A percentile compares a stretch with the other conserved stretches of the same genome.
These are phyloP conservation scores for Petunia hybrid DNA, from an alignment of 305 asterid genomes.

Conservation along the genomic window DNA sequence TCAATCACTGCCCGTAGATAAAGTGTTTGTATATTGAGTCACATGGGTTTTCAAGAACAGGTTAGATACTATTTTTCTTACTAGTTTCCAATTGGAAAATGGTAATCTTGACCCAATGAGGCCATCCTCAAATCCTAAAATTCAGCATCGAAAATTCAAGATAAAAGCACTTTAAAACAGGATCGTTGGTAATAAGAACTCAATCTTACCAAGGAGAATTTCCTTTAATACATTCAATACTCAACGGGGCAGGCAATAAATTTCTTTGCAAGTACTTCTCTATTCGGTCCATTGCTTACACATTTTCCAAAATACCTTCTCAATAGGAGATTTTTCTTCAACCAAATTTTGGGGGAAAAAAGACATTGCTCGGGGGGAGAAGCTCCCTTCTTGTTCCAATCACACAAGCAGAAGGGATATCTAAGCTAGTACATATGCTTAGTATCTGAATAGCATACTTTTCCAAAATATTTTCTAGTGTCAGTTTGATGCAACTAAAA, in stretches of 20 bases:
- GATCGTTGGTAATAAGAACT: background rate
- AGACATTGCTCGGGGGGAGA: background rate
- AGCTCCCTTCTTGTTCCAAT: background rate
- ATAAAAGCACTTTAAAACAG: background rate
- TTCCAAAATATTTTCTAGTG: background rate
- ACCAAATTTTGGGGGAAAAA: background rate
- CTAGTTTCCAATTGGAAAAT: background rate
- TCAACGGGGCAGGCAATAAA: background rate
- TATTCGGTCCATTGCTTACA: background rate
- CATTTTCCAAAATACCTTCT: background rate
- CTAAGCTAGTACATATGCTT: background rate
- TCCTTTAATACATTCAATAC: background rate
- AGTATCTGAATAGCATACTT: background rate
- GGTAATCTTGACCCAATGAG: background rate
- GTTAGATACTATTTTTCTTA: background rate
- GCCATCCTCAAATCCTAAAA: background rate
- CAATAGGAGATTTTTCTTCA: background rate
- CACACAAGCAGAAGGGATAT: background rate
- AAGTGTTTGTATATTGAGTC: background rate
- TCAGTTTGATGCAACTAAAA: background rate
- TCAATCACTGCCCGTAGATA: background rate
- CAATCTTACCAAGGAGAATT: background rate
- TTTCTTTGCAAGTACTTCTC: background rate
- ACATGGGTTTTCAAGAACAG: background rate
- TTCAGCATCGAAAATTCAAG: background rate